These are phyloP conservation scores for Thalassiosira delicatula DNA, from an alignment of 352 stramenopile species.

Conservation along the genomic window DNA sequence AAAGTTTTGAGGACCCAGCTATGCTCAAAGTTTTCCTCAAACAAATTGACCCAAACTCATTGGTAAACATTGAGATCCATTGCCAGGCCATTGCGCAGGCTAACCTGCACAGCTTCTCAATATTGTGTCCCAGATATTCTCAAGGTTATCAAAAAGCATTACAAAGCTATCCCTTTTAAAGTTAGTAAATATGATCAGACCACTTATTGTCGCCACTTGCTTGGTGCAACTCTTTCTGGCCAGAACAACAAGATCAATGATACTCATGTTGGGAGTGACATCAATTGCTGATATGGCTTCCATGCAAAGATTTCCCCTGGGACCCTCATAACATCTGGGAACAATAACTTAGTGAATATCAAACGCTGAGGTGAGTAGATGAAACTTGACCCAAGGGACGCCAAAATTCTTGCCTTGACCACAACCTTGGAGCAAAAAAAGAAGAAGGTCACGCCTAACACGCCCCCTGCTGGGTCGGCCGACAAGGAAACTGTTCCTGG, in stretches of 20 bases:
- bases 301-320: neutral
- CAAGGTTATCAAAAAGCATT: neutral
- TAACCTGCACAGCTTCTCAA: neutral
- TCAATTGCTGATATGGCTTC: neutral
- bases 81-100: neutral
- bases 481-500: no score
- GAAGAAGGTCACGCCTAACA: no score
- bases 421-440: neutral
- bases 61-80: neutral
- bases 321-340: neutral
- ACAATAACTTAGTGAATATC: neutral
- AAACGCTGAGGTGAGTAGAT: neutral
- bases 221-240: neutral
- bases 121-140: neutral
- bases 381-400: neutral
- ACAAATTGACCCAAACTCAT: slow-evolving; percentile 2
- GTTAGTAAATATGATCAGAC: neutral
- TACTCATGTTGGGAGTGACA: neutral
- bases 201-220: neutral
- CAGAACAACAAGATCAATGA: neutral
- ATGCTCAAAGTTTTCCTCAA: neutral
- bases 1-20: neutral
- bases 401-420: neutral
- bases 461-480: no score
- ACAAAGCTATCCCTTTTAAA: neutral